Evolutionary conservation across 441 rosid genomes (phyloP).

Genomic region (Eruca vesicaria): DNA sequence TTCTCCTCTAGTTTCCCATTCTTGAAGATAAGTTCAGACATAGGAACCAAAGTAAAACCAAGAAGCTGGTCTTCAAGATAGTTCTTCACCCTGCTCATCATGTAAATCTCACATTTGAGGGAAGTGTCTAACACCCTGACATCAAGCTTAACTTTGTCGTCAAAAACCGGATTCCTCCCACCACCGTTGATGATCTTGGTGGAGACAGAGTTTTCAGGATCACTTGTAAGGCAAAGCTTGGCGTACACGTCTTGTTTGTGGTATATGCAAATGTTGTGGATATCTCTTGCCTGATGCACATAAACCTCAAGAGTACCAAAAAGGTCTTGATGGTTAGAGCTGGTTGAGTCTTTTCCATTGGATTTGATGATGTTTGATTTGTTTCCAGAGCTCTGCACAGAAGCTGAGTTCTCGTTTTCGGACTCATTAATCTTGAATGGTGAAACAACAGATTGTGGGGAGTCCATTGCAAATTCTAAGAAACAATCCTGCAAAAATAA

Average conservation of each 20-base stretch:
- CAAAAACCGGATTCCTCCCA: constrained; percentile 95
- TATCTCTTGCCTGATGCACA: constrained; percentile 93
- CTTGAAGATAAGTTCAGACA: constrained; percentile 74
- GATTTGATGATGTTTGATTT: constrained; percentile 40
- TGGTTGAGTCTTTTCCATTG: constrained; percentile 38
- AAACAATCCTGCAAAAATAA: constrained; percentile 34
- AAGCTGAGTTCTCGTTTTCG: constrained; percentile 46
- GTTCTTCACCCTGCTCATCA: constrained; percentile 98
- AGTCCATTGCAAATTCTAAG: constrained; percentile 60
- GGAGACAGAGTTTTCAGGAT: constrained; percentile 73
- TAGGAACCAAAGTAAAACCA: constrained; percentile 87
- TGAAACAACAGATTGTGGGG: constrained; percentile 95
- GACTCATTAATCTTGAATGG: constrained; percentile 63
- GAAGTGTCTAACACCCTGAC: constrained; percentile 70
- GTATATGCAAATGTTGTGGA: constrained; percentile 98
- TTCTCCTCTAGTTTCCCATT: constrained; percentile 88
- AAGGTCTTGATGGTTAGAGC: constrained; percentile 35
- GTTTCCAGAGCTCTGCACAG: constrained; percentile 35
- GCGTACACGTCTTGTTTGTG: constrained; percentile 99
- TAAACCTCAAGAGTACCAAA: constrained; percentile 74
- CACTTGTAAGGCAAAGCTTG: constrained; percentile 82
- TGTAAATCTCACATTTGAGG: constrained; percentile 91
- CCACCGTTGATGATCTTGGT: constrained; percentile 97
- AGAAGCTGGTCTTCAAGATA: constrained; percentile 96
- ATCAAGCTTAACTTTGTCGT: constrained; percentile 60